Percentiles rank a stretch among this genome's conserved stretches.
phyloP scores from a whole-genome alignment of 1,284 basidiomycete species.

The Fomitopsis schrenkii region DNA sequence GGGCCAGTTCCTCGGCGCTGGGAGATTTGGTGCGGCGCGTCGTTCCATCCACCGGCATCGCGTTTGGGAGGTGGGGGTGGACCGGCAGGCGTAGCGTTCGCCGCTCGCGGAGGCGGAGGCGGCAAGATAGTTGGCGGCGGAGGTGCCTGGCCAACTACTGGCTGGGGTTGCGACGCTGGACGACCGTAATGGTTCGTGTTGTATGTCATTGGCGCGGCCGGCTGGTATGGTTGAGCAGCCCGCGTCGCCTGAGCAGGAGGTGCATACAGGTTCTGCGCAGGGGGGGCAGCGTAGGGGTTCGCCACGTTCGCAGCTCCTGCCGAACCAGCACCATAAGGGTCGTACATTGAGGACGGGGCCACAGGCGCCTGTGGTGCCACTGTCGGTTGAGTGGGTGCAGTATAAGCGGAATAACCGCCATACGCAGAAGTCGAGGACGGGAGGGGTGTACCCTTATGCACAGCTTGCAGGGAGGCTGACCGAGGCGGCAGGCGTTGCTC shows the following conservation, averaged over 20 bases:
- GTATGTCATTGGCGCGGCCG: conserved; percentile 15
- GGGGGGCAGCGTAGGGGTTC: conserved; percentile 8
- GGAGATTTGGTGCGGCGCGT: conserved; percentile 60
- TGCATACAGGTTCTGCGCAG: conserved; percentile 16
- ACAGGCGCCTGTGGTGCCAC: conserved; percentile 11
- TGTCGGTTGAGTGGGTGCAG: conserved; percentile 16
- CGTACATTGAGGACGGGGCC: conserved; percentile 18
- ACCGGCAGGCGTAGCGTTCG: conserved; percentile 20
- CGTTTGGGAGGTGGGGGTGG: conserved; percentile 45
- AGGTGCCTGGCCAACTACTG: conserved; percentile 10
- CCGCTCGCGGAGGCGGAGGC: conserved; percentile 18
- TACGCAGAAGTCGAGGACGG: conserved; percentile 17
- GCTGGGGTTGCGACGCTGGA: conserved; percentile 18
- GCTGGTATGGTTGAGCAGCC: conserved; percentile 24
- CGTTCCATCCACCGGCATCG: conserved; percentile 89
- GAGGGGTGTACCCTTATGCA: conserved; percentile 16
- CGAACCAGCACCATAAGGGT: conserved; percentile 12
- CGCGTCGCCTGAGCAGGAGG: conserved; percentile 28
- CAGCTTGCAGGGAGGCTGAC: conserved; percentile 21
- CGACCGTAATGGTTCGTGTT: conserved; percentile 18
- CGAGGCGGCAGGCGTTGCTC: conserved; percentile 28
- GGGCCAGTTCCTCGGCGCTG: conserved; percentile 50
- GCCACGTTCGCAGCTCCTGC: not conserved
- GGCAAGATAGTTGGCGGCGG: conserved; percentile 18
- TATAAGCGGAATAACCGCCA: conserved; percentile 21